These are phyloP conservation scores for Marasmius tenuissimus DNA, from an alignment of 1,284 basidiomycete species.

Conservation along the genomic window DNA sequence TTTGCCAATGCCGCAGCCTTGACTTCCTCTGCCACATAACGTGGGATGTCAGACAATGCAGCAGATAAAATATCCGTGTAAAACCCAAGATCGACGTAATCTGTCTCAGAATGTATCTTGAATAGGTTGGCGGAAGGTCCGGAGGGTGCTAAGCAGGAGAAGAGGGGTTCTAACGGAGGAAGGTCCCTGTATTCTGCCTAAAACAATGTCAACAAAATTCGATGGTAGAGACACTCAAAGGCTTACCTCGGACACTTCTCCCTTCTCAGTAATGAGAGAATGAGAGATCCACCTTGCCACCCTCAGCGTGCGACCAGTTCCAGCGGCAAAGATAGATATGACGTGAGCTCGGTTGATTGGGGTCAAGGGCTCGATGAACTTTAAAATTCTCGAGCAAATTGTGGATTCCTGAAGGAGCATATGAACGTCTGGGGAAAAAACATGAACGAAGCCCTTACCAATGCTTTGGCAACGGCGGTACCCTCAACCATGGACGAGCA, in stretches of 20 bases:
- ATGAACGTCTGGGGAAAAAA: neutral
- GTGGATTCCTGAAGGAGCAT: constrained; percentile 40
- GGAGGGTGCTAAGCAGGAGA: constrained; percentile 38
- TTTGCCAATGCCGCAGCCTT: neutral
- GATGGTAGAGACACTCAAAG: constrained; percentile 3
- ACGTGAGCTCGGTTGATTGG: constrained; percentile 47
- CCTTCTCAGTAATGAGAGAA: constrained; percentile 34
- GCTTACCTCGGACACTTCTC: constrained; percentile 28
- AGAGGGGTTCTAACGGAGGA: constrained; percentile 45
- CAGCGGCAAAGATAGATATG: constrained; percentile 51
- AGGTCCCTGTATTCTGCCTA: constrained; percentile 36
- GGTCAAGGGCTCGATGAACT: constrained; percentile 33
- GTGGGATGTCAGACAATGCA: constrained; percentile 55
- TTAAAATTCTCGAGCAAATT: constrained; percentile 44
- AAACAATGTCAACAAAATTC: neutral
- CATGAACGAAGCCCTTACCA: constrained; percentile 16
- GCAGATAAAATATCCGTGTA: constrained; percentile 54
- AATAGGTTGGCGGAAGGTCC: constrained; percentile 35
- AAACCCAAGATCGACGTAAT: constrained; percentile 58
- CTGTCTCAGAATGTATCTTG: constrained; percentile 45
- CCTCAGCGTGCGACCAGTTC: constrained; percentile 46
- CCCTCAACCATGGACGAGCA: constrained; percentile 38
- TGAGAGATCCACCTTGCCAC: constrained; percentile 59
- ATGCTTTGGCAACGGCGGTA: constrained; percentile 25
- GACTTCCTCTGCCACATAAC: constrained; percentile 52